These are phyloP conservation scores for Plasmodium gonderi DNA, from an alignment of 169 alveolate genomes.

Conservation along the genomic window DNA sequence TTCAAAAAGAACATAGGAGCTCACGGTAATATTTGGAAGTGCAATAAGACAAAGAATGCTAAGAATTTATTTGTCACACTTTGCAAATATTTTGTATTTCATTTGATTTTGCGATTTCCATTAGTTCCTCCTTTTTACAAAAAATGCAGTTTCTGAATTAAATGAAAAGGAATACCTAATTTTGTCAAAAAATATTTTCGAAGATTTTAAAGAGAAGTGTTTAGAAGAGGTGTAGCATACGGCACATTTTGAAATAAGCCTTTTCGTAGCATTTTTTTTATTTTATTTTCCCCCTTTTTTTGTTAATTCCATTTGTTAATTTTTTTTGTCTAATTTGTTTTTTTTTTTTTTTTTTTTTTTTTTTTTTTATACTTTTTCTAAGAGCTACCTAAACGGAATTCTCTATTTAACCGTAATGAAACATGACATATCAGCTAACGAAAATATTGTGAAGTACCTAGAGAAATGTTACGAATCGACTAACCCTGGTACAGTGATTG, in stretches of 20 bases:
- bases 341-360: background rate
- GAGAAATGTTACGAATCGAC: constrained; percentile 22
- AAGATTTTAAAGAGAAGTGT: constrained; percentile 42
- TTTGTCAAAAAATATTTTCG: constrained; percentile 56
- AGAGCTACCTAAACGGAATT: constrained; percentile 22
- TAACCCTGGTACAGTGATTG: constrained; percentile 6
- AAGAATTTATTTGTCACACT: no score
- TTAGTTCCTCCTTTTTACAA: background rate
- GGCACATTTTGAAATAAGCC: background rate
- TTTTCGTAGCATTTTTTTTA: background rate
- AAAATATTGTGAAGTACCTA: constrained; percentile 18
- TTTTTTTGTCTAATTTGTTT: background rate
- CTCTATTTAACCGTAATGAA: constrained; percentile 20
- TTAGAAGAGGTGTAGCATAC: constrained; percentile 39
- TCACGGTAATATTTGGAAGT: constrained; percentile 23
- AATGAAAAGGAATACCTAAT: constrained; percentile 64
- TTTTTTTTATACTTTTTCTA: background rate
- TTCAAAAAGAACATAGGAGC: constrained; percentile 51
- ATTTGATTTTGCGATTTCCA: background rate
- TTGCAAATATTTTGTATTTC: no score
- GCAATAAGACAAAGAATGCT: background rate
- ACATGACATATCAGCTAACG: constrained; percentile 24
- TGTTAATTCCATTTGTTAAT: background rate
- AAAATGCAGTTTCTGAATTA: constrained; percentile 39
- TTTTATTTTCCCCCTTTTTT: background rate